A percentile compares a stretch with the other conserved stretches of the same genome.
Conservation (phyloP, 208 protist species). For the Acanthamoeba pearcei region DNA sequence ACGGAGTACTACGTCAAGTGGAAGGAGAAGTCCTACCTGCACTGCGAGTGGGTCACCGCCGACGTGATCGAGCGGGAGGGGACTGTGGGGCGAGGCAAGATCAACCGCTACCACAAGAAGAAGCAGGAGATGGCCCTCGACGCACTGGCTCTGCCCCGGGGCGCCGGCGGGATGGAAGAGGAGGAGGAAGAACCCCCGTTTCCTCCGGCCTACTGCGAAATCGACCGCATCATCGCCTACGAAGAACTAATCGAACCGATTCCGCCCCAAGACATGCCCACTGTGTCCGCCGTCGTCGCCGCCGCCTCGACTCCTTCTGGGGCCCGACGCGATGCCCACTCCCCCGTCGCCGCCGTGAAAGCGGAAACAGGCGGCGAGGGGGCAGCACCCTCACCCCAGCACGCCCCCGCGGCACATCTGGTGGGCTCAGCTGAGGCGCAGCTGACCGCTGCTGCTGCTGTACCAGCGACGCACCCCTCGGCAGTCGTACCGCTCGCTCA, state of each 20-base stretch:
- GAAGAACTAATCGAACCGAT: background rate
- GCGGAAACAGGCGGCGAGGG: too few relatives aligned
- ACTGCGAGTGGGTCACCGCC: slow-evolving; percentile 58
- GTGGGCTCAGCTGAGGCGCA: too few relatives aligned
- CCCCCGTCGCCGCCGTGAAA: too few relatives aligned
- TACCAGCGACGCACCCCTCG: too few relatives aligned
- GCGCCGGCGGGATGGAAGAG: background rate
- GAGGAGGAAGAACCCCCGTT: background rate
- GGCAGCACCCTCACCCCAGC: too few relatives aligned
- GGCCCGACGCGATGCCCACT: too few relatives aligned
- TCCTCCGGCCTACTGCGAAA: slow-evolving; percentile 57
- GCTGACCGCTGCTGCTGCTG: too few relatives aligned
- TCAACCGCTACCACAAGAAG: slow-evolving; percentile 64
- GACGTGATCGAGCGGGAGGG: slow-evolving; percentile 33
- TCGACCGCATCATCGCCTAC: slow-evolving; percentile 55
- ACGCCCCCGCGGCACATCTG: too few relatives aligned
- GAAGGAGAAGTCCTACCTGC: slow-evolving; percentile 56
- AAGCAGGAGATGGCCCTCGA: background rate
- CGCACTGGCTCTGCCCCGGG: background rate
- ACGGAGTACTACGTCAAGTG: slow-evolving; percentile 54
- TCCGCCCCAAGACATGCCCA: background rate
- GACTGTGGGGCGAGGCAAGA: background rate
- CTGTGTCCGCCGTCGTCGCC: too few relatives aligned
- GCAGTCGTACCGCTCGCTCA: too few relatives aligned
- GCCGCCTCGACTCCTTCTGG: too few relatives aligned